Base-by-base conservation (phyloP, 176 grass and related monocot species). In the Tillandsia leiboldiana region DNA sequence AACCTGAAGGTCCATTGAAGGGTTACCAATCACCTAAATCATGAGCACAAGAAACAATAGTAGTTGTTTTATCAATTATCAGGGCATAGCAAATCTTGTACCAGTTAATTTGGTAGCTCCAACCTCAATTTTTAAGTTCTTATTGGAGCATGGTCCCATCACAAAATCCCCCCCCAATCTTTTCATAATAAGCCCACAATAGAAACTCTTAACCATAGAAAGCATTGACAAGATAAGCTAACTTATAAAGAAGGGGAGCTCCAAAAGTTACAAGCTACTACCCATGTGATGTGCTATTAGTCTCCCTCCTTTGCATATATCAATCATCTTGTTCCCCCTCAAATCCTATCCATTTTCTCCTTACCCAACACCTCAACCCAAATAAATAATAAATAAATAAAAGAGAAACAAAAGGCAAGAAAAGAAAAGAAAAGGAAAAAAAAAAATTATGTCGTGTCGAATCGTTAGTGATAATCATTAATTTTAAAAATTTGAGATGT, bases 231-330 rank as follows among this genome's bases (percentile, higher is more conserved):
- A 42, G 33, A 42, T 42, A 29, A 29, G 28, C 28, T 1, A 74
- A 49, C 51, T 62, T 62, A 62, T 27, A 26, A 64, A 75, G 14
- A 24, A 8, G 28, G 18, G 50, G 56, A 1, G 48, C 18, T 48
- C 9, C 70, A 61, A 80, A 29, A 70, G 68, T 83, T 50, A 26
- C 50, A 50, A 50, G 81, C 70, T 78, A 78, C 81, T 53, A 49
- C 26, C 42, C 70, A 84, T 69, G 63, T 83, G 81, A 65, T 10
- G 27, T 51, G 48, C 70, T 47, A 3, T 69, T 15, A 18, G 5
- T 70, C 1, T 51, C 7, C 53, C 58, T 64, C 3, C 64, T 68
- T 12, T 53, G 47, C 23, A 53, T 53, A 10, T 61, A 12, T 67
- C 53, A 28, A 12, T 67, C 53, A 28, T 49, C 23, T 20, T 48